These are phyloP conservation scores for Castanospermum australe DNA, from an alignment of 306 rosid species.

Conservation along the genomic window DNA sequence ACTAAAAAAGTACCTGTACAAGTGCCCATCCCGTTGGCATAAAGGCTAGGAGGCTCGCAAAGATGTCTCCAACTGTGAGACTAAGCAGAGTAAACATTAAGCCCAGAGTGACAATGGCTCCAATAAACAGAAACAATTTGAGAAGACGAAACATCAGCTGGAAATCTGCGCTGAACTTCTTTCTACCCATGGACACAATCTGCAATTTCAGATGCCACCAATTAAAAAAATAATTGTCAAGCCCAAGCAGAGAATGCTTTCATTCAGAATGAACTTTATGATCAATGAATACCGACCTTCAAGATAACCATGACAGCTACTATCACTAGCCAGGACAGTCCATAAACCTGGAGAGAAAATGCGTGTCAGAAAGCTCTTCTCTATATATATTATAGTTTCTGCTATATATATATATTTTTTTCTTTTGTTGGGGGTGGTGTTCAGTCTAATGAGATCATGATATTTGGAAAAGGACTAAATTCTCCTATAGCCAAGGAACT, in stretches of 20 bases:
- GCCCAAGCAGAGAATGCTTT: background rate
- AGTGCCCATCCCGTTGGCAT: constrained; percentile 96
- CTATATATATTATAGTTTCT: background rate
- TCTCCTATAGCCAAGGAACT: background rate
- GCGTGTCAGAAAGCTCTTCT: constrained; percentile 18
- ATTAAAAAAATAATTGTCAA: constrained; percentile 17
- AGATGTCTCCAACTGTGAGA: constrained; percentile 82
- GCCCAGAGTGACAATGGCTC: constrained; percentile 50
- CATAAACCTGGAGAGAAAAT: constrained; percentile 71
- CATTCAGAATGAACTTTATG: constrained; percentile 8
- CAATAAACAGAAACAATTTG: constrained; percentile 76
- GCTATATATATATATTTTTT: background rate
- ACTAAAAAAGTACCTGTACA: constrained; percentile 54
- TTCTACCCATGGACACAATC: constrained; percentile 92
- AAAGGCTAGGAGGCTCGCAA: constrained; percentile 83
- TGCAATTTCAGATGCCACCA: constrained; percentile 49
- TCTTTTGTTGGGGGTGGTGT: background rate
- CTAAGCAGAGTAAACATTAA: constrained; percentile 65
- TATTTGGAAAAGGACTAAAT: background rate
- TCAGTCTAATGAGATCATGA: background rate
- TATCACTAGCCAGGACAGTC: constrained; percentile 92
- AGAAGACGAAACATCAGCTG: constrained; percentile 96
- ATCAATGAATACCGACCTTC: constrained; percentile 57
- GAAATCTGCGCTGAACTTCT: constrained; percentile 91
- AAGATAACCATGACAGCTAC: constrained; percentile 78